A percentile compares a stretch with the other conserved stretches of the same genome.
Conservation (phyloP, 768 basidiomycete species). For the Mycena albidolilacea region DNA sequence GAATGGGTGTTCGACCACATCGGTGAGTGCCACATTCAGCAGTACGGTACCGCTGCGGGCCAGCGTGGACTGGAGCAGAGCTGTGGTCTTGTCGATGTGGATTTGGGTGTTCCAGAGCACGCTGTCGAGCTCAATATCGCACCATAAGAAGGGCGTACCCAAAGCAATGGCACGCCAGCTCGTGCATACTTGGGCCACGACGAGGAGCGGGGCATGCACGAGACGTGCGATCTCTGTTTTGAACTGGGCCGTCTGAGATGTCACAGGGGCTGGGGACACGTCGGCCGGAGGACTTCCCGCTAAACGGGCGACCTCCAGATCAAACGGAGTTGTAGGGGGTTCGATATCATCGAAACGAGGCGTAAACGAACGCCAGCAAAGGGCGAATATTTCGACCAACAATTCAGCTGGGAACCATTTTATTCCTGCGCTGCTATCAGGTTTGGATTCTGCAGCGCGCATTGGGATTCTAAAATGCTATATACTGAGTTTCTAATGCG, state of each 20-base stretch:
- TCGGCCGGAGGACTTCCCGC: not conserved
- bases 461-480: too few relatives aligned
- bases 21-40: not conserved
- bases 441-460: not conserved
- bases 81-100: not conserved
- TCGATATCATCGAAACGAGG: not conserved
- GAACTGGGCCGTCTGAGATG: not conserved
- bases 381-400: not conserved
- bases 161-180: not conserved
- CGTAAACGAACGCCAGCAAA: not conserved
- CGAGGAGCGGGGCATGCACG: not conserved
- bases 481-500: too few relatives aligned
- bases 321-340: not conserved
- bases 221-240: not conserved
- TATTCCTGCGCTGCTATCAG: not conserved
- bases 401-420: not conserved
- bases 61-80: not conserved
- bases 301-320: not conserved
- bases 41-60: not conserved
- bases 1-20: not conserved
- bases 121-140: slow-evolving; percentile 6
- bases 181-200: not conserved
- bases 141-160: not conserved
- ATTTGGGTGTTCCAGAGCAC: not conserved
- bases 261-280: too few relatives aligned